Percentiles rank a stretch among this genome's conserved stretches.
phyloP scores from a whole-genome alignment of 306 rosid species.

The Comarum palustre region DNA sequence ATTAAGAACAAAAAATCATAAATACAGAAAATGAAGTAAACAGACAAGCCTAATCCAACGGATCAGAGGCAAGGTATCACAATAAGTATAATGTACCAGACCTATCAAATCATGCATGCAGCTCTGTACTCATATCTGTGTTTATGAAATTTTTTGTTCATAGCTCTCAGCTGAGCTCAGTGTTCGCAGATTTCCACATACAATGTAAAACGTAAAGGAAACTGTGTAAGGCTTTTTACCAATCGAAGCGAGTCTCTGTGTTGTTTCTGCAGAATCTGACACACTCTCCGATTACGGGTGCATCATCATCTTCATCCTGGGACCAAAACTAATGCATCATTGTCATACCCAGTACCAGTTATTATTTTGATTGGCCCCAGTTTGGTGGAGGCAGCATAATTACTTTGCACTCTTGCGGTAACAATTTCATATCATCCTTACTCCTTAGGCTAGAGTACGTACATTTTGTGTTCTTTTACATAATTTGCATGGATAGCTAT shows the following conservation, averaged over 20 bases:
- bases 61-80: constrained; percentile 32
- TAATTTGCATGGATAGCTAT: background rate
- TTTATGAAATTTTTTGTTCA: constrained; percentile 9
- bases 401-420: constrained; percentile 15
- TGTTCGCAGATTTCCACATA: constrained; percentile 21
- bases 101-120: constrained; percentile 40
- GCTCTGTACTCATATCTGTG: background rate
- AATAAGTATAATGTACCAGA: constrained; percentile 20
- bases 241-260: constrained; percentile 11
- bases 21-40: constrained; percentile 22
- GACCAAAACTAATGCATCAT: constrained; percentile 29
- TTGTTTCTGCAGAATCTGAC: constrained; percentile 33
- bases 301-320: constrained; percentile 12
- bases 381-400: constrained; percentile 17
- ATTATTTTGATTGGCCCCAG: constrained; percentile 19
- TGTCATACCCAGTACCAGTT: constrained; percentile 13
- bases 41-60: constrained; percentile 25
- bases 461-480: background rate
- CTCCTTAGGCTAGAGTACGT: too few relatives aligned
- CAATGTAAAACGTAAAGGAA: background rate
- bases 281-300: constrained; percentile 23
- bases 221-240: background rate
- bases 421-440: background rate
- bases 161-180: background rate
- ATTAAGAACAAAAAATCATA: constrained; percentile 35